phyloP scores from a whole-genome alignment of 306 rosid genomes.

The Oxytropis ochrocephala region DNA sequence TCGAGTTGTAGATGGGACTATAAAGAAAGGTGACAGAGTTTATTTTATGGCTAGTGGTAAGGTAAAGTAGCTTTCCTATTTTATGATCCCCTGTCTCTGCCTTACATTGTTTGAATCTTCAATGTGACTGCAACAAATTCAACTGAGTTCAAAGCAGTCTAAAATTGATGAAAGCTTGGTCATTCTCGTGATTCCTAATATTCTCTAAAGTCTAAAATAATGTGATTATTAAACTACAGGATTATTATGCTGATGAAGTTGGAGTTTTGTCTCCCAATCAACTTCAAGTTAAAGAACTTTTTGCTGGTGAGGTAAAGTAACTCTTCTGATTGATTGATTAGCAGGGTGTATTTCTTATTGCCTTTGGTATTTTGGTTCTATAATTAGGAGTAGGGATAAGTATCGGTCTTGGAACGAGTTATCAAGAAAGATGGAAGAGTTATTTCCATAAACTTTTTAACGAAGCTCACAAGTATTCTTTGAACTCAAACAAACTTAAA shows the following conservation, averaged over 20 bases:
- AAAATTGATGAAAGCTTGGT: background rate
- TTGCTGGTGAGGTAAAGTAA: conserved; percentile 79
- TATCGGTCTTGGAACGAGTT: background rate
- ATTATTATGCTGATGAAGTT: conserved; percentile 83
- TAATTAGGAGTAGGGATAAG: background rate
- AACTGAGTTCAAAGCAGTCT: background rate
- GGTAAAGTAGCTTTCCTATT: conserved; percentile 37
- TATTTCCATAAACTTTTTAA: background rate
- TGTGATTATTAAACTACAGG: conserved; percentile 34
- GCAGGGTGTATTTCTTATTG: conserved; percentile 10
- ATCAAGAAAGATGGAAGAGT: background rate
- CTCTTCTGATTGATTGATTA: conserved; percentile 10
- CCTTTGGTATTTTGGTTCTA: background rate
- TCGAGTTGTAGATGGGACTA: conserved; percentile 78
- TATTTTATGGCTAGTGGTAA: conserved; percentile 87
- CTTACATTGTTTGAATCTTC: conserved; percentile 8
- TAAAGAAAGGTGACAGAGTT: conserved; percentile 89
- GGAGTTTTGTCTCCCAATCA: conserved; percentile 93
- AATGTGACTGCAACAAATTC: background rate
- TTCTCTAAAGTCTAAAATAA: background rate
- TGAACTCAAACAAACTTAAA: background rate
- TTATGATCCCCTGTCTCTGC: conserved; percentile 11
- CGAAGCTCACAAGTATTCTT: background rate
- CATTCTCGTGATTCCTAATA: background rate
- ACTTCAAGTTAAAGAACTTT: conserved; percentile 62